These are phyloP conservation scores for Heritiera fomes DNA, from an alignment of 345 rosid genomes.

Conservation along the genomic window DNA sequence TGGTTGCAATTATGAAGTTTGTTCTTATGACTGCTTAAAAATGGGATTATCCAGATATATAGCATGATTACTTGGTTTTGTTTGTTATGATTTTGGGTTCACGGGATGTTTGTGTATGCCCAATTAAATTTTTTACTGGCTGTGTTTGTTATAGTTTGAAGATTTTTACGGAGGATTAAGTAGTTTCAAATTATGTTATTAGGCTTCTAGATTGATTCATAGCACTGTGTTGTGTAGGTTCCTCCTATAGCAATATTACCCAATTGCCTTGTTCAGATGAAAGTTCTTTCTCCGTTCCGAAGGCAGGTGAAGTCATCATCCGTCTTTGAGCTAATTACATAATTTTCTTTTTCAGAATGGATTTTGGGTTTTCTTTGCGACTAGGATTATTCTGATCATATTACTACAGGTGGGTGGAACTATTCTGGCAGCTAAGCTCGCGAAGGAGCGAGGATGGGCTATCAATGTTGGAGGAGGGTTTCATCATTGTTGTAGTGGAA, in stretches of 20 bases:
- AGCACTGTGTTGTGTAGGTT: slow-evolving; percentile 45
- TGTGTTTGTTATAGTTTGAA: slow-evolving; percentile 9
- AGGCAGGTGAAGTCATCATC: slow-evolving; percentile 55
- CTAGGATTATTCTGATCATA: slow-evolving; percentile 17
- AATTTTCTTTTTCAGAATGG: not conserved
- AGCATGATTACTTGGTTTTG: slow-evolving; percentile 5
- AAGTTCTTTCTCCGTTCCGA: slow-evolving; percentile 78
- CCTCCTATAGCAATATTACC: slow-evolving; percentile 87
- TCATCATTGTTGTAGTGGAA: slow-evolving; percentile 84
- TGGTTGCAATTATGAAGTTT: not conserved
- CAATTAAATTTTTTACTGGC: not conserved
- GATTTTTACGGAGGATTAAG: not conserved
- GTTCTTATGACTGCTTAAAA: not conserved
- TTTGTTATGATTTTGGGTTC: slow-evolving; percentile 5
- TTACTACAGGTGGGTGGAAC: slow-evolving; percentile 85
- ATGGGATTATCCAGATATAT: not conserved
- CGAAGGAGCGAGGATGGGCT: slow-evolving; percentile 90
- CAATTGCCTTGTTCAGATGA: slow-evolving; percentile 72
- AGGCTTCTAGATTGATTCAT: slow-evolving; percentile 24
- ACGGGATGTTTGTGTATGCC: not conserved
- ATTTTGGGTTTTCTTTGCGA: not conserved
- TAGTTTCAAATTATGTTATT: not conserved
- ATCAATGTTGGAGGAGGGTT: slow-evolving; percentile 96
- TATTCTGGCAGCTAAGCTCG: slow-evolving; percentile 84
- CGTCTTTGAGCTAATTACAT: not conserved